These are phyloP conservation scores for Coemansia reversa DNA, from an alignment of 192 early-diverging fungal species.

Conservation along the genomic window DNA sequence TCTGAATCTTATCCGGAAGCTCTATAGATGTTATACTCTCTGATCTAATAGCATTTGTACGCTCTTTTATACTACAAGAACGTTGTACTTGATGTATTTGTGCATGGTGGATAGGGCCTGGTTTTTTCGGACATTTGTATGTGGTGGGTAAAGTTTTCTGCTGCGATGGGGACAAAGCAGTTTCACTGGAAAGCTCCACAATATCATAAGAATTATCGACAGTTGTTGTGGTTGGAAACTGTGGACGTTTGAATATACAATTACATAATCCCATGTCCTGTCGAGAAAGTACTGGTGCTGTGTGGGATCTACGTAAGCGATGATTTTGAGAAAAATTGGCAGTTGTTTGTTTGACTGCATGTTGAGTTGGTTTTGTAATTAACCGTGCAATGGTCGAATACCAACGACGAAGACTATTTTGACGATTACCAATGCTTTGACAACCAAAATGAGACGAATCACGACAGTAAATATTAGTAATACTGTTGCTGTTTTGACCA, in stretches of 20 bases:
- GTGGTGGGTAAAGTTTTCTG: too few relatives aligned
- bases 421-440: background rate
- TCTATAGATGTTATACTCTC: too few relatives aligned
- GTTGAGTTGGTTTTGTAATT: background rate
- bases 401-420: constrained; percentile 21
- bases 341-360: background rate
- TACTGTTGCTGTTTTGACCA: background rate
- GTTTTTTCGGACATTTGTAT: background rate
- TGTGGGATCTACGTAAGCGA: constrained; percentile 33
- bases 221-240: background rate
- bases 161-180: too few relatives aligned
- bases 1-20: constrained; percentile 14
- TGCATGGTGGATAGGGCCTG: background rate
- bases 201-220: too few relatives aligned
- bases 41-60: too few relatives aligned
- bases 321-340: background rate
- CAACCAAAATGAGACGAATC: background rate
- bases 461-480: too few relatives aligned
- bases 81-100: background rate
- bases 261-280: constrained; percentile 24
- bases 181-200: too few relatives aligned
- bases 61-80: too few relatives aligned
- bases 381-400: constrained; percentile 28
- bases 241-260: constrained; percentile 20
- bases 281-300: constrained; percentile 20